These are phyloP conservation scores for Nicotiana undulata DNA, from an alignment of 257 asterid species.

Conservation along the genomic window DNA sequence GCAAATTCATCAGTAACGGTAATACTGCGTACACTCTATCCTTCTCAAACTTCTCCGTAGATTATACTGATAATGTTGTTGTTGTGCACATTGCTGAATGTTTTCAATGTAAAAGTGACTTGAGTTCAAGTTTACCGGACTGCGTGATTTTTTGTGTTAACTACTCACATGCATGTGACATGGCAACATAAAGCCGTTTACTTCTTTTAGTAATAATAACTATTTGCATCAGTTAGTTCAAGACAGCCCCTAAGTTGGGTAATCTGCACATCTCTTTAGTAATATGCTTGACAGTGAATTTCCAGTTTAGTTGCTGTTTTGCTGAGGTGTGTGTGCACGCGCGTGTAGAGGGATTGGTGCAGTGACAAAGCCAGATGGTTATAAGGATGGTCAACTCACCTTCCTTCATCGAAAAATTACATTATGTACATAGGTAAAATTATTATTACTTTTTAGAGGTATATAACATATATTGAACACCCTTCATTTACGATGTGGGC, in stretches of 20 bases:
- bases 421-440: no score
- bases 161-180: neutral
- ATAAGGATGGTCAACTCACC: no score
- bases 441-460: no score
- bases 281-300: no score
- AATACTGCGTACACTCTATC: no score
- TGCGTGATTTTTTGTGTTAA: neutral
- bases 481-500: no score
- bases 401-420: no score
- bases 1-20: no score
- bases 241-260: neutral
- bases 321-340: neutral
- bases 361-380: no score
- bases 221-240: neutral
- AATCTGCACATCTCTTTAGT: neutral
- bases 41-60: fast-evolving
- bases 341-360: neutral
- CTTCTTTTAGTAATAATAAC: neutral
- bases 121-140: neutral
- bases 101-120: neutral
- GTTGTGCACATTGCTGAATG: neutral
- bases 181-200: neutral
- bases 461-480: no score
- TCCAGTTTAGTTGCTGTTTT: no score
- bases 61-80: no score